Evolutionary conservation across 1,284 basidiomycete genomes (phyloP), one percentile per base, ranked within the genome.

Genomic region (Ustilago loliicola): DNA sequence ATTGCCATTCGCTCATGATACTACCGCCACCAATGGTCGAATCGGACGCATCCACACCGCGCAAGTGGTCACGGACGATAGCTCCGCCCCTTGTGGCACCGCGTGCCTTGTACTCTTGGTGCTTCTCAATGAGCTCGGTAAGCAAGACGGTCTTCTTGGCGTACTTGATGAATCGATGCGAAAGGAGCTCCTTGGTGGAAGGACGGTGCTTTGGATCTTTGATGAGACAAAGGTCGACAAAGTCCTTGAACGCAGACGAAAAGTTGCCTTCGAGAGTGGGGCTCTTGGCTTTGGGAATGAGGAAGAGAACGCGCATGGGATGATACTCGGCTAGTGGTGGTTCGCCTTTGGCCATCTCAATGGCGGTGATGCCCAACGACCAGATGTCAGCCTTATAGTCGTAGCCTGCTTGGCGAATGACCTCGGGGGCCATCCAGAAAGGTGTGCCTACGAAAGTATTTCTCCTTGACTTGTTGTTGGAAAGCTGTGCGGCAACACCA

Each of bases 381-480:
- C 88, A 88, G 34, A 88, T 79, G 72, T 88, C 88, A 19, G 88
- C 88, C 58, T 87, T 87, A 38, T 80, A 76, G 80, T 88, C 86
- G 79, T 88, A 88, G 1, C 96, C 96, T 8, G 95, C 93, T 87
- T 99, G 97, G 32, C 94, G 91, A 82, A 99, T 99, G 51, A 97
- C 95, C 86, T 97, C 95, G 7, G 95, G 95, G 2, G 95, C 95
- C 95, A 96, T 96, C 95, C 95, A 98, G 85, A 95, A 98, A 0
- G 95, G 95, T 5, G 96, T 97, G 30, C 87, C 87, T 66, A 97
- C 95, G 84, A 98, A 96, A 0, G 95, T 98, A 86, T 96, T 94
- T 63, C 95, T 90, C 62, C 94, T 88, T 0, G 94, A 96, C 86
- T 89, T 93, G 56, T 88, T 88, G 68, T 92, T 93, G 23, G 87